phyloP scores from a whole-genome alignment of 73 alveolate genomes.

The Blepharisma japonicum region DNA sequence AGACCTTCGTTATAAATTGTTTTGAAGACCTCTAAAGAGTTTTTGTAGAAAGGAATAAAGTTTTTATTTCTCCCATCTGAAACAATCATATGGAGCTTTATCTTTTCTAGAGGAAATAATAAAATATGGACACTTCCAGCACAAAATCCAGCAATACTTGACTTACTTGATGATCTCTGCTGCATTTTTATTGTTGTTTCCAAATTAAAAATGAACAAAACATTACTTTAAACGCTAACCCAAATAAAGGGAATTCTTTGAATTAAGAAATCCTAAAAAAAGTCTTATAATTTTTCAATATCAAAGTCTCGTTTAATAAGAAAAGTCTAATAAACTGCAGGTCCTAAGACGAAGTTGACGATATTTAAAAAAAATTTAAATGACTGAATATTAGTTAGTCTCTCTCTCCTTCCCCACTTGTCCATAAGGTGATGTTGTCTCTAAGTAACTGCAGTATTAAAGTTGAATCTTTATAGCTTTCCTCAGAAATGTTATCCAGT shows the following conservation, averaged over 20 bases:
- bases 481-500: constrained; percentile 83
- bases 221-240: no score
- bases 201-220: no score
- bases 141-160: constrained; percentile 8
- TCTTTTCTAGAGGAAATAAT: constrained; percentile 28
- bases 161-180: constrained; percentile 13
- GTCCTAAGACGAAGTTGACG: no score
- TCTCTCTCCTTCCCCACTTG: constrained; percentile 67
- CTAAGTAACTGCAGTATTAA: constrained; percentile 75
- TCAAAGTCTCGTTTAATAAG: no score
- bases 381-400: background rate
- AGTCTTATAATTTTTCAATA: no score
- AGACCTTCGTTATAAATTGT: background rate
- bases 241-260: no score
- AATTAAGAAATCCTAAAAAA: no score
- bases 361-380: background rate
- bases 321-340: no score
- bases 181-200: constrained; percentile 1
- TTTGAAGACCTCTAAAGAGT: background rate
- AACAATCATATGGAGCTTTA: constrained; percentile 20
- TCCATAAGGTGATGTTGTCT: constrained; percentile 91
- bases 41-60: constrained; percentile 12
- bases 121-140: background rate
- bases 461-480: constrained; percentile 82
- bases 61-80: background rate